These are phyloP conservation scores for Trichoderma sp. DNA, from an alignment of 2,329 filamentous ascomycete genomes.

Conservation along the genomic window DNA sequence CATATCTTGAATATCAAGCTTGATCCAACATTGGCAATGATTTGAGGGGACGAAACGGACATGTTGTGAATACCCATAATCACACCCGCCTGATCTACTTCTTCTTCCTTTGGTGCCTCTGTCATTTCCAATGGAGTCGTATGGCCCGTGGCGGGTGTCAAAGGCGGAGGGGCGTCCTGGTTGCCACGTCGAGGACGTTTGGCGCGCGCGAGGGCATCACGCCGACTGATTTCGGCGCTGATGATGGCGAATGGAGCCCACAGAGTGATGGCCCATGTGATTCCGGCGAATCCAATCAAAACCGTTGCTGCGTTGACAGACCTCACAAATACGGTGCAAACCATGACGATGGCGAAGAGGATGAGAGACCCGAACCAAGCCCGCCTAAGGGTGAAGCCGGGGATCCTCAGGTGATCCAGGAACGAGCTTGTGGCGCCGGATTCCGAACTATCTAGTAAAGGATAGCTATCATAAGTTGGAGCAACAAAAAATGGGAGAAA, in stretches of 20 bases:
- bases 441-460: constrained; percentile 30
- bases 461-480: constrained; percentile 64
- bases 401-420: constrained; percentile 67
- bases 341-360: constrained; percentile 80
- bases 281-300: constrained; percentile 76
- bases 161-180: neutral
- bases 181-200: constrained; percentile 26
- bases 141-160: constrained; percentile 24
- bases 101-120: constrained; percentile 53
- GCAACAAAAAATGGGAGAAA: constrained; percentile 82
- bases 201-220: constrained; percentile 59
- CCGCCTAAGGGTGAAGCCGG: constrained; percentile 79
- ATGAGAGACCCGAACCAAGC: constrained; percentile 83
- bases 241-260: constrained; percentile 98
- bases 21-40: constrained; percentile 81
- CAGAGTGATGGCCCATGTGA: constrained; percentile 88
- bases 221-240: constrained; percentile 82
- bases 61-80: constrained; percentile 96
- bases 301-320: constrained; percentile 69
- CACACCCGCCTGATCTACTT: constrained; percentile 76
- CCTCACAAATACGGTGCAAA: constrained; percentile 74
- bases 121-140: constrained; percentile 17
- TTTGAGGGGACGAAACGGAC: constrained; percentile 85
- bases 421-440: constrained; percentile 37
- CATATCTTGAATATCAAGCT: constrained; percentile 79